Evolutionary conservation across 108 stramenopile genomes (phyloP), one percentile per base, ranked within the genome.

Genomic region (Cylindrotheca fusiformis): DNA sequence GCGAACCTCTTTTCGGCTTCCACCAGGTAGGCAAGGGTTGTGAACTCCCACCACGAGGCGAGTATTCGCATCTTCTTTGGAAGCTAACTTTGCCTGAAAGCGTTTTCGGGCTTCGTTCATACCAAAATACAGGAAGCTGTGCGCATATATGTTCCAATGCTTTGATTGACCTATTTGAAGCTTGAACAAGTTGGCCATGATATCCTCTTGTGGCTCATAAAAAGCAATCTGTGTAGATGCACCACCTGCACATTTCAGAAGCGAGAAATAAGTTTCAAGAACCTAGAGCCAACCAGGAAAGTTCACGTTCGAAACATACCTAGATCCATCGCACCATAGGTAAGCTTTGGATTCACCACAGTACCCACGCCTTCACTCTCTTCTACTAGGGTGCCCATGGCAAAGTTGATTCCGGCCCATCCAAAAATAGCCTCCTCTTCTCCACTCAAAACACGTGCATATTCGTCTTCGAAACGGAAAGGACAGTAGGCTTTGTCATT

Each of bases 381-480:
- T 52, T 75, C 47, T 27, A 85, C 45, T 32, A 93, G 74, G 56
- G 60, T 74, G n/a, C 85, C 92, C 68, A 79, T 65, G 17, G 90
- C 41, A 68, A 84, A 96, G 66, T 96, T 95, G 2, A 85, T 71
- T 19, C 83, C 89, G 1, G 88, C 52, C 91, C 93, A 96, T 1
- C 85, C 93, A 73, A 83, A 96, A 19, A 90, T 79, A 2, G 84
- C 93, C 60, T 96, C 97, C 69, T 97, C 97, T 76, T 97, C 97
- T 19, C 97, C 97, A 8, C 78, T 76, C 17, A 97, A 75, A 4
- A 82, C 78, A 27, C 95, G 69, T 1, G 95, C 95, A 62, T 81
- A 78, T 46, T 85, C 86, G 45, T 85, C 63, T 28, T 60, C 62
- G 60, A 96, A 96, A 25, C 55, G 63, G 55, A 93, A 97, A 54